A percentile compares a stretch with the other conserved stretches of the same genome.
These are phyloP conservation scores for Hypoxylon sp. DNA, from an alignment of 2,329 filamentous ascomycete species.

Conservation along the genomic window DNA sequence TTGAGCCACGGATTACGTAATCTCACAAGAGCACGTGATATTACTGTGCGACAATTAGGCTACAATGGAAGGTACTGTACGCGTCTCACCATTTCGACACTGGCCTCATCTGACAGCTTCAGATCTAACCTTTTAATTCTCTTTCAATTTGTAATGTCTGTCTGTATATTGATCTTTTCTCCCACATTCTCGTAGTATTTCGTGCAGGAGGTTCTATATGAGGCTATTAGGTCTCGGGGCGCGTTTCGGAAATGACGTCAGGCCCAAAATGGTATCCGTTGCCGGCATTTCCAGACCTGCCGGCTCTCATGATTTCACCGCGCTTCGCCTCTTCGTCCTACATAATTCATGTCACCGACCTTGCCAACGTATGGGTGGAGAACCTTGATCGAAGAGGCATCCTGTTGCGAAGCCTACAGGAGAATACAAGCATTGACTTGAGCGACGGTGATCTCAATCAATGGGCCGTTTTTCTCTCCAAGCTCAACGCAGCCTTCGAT, in stretches of 20 bases:
- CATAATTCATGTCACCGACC: constrained; percentile 75
- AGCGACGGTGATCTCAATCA: constrained; percentile 74
- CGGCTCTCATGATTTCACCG: constrained; percentile 74
- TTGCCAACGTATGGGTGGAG: constrained; percentile 81
- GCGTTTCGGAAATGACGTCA: constrained; percentile 43
- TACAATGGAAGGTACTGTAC: constrained; percentile 27
- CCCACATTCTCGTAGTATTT: neutral
- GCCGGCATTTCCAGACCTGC: constrained; percentile 62
- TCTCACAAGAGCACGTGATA: neutral
- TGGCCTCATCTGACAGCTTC: constrained; percentile 6
- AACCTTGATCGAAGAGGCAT: constrained; percentile 72
- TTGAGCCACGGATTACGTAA: constrained; percentile 10
- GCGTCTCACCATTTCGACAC: constrained; percentile 10
- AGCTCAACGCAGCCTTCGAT: constrained; percentile 68
- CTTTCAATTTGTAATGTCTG: neutral
- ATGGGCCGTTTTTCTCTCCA: constrained; percentile 74
- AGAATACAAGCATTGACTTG: constrained; percentile 80
- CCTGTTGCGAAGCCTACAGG: constrained; percentile 70
- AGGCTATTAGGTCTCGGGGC: neutral
- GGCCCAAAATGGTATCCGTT: constrained; percentile 62
- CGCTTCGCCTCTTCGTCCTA: constrained; percentile 70
- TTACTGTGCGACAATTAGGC: constrained; percentile 22
- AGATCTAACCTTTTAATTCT: neutral
- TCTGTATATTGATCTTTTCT: neutral
- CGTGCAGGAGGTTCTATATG: neutral